These are phyloP conservation scores for Guillardia theta DNA, from an alignment of 78 protist species.

Conservation along the genomic window DNA sequence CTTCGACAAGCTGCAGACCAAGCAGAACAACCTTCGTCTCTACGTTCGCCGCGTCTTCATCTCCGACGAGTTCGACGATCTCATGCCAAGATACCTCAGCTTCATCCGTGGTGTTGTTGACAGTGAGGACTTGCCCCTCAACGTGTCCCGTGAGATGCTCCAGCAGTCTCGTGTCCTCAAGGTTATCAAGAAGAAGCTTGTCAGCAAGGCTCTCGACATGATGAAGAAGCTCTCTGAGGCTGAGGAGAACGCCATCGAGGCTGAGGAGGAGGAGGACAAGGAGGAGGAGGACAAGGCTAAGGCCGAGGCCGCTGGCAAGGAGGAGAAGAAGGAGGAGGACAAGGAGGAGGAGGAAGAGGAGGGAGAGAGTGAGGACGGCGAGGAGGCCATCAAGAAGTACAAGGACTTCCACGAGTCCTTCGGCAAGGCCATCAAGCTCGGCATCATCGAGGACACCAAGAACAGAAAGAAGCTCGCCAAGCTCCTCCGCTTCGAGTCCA, in stretches of 20 bases:
- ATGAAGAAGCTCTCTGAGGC: conserved; percentile 63
- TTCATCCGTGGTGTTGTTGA: conserved; percentile 97
- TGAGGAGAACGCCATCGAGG: conserved; percentile 51
- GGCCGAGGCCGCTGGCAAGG: conserved; percentile 42
- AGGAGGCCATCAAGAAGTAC: conserved; percentile 67
- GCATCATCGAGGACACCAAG: conserved; percentile 91
- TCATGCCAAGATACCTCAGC: conserved; percentile 92
- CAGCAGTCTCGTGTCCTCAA: conserved; percentile 60
- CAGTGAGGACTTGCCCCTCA: conserved; percentile 96
- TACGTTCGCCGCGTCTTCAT: conserved; percentile 96
- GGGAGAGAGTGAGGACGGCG: conserved; percentile 47
- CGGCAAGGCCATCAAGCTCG: conserved; percentile 91
- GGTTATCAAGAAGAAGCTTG: conserved; percentile 86
- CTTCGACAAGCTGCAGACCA: conserved; percentile 61
- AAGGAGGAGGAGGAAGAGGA: conserved; percentile 49
- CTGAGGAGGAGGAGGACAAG: conserved; percentile 50
- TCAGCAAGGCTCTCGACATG: conserved; percentile 87
- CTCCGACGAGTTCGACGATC: conserved; percentile 87
- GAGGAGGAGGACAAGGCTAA: conserved; percentile 53
- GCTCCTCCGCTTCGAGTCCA: conserved; percentile 85
- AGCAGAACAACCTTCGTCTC: conserved; percentile 78
- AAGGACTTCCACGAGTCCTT: conserved; percentile 82
- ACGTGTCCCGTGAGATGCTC: conserved; percentile 96
- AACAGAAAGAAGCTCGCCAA: conserved; percentile 85
- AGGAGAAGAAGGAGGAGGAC: conserved; percentile 51